phyloP scores from a whole-genome alignment of 2,329 filamentous ascomycete genomes.

The Pseudocercospora pini-densiflorae region DNA sequence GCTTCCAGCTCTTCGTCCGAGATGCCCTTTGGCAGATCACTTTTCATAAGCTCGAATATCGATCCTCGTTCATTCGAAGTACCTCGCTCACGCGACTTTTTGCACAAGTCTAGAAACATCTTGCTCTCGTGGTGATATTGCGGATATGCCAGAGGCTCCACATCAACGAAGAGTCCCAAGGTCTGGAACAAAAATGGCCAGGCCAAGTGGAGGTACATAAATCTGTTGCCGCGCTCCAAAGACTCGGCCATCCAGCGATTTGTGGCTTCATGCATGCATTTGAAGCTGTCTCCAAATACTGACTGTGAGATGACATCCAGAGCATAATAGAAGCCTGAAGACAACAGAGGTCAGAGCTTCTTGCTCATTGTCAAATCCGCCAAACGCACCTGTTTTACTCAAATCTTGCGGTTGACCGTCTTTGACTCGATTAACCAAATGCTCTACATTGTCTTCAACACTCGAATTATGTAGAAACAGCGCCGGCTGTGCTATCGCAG shows the following conservation, averaged over 20 bases:
- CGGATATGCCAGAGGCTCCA: constrained; percentile 2
- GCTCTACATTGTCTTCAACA: background rate
- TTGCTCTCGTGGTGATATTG: background rate
- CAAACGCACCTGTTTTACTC: background rate
- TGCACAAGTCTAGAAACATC: background rate
- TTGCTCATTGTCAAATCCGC: no score
- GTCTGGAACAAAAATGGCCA: background rate
- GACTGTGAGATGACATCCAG: background rate
- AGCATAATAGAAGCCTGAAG: background rate
- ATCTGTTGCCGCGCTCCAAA: background rate
- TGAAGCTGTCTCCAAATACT: background rate
- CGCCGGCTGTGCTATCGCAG: background rate
- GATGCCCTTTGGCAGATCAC: no score
- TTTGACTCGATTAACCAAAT: background rate
- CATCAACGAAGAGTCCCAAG: background rate
- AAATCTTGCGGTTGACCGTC: background rate
- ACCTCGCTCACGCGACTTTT: no score
- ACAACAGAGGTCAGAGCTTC: background rate
- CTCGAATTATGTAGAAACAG: background rate
- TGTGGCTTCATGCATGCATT: background rate
- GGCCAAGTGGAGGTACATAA: background rate
- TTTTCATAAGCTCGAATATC: no score
- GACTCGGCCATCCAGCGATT: background rate
- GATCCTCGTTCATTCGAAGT: no score
- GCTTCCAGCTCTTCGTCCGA: no score